Base-by-base conservation (phyloP, 805 yeast genomes). In the Candida michaelii region DNA sequence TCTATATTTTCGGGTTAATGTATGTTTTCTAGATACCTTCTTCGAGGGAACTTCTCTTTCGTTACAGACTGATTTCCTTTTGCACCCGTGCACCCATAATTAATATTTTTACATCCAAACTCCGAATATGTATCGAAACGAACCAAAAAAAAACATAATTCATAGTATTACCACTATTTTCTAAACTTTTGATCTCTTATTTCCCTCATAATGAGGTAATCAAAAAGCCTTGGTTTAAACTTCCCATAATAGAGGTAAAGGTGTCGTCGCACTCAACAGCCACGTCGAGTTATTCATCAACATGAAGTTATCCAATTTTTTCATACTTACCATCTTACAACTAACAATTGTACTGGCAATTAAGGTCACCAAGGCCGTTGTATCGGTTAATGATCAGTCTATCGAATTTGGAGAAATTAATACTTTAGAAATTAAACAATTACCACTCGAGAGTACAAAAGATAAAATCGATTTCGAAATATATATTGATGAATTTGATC, bases 311-410 rank as follows among this genome's bases (percentile, higher is more conserved):
- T 25, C 18, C n/a, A 18, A 27, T 18, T 34, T 34, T n/a, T 10
- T 42, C 30, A 13, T 42, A 12, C 5, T 42, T 24, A 69, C 25
- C 48, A 63, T 38, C 48, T 47, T 29, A 65, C 68, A 4, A 54
- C 59, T 37, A 61, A 62, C 37, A 65, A 64, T 1, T 63, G 66
- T 2, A 39, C 60, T 7, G 61, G 68, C 67, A 40, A 56, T 15
- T 25, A 36, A 62, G n/a, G 52, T 65, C 30, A 44, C 52, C 2
- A 53, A 56, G 32, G 73, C 71, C 1, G 39, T 58, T 9, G 56
- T 69, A 14, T 50, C 52, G 14, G 54, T 66, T 32, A 60, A 56
- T 25, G 53, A 51, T 16, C 43, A 56, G 13, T 40, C 47, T 15
- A 51, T 62, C 33, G 46, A 54, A 21, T 53, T 60, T 34, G 71